Evolutionary conservation across 768 basidiomycete species (phyloP), one percentile per base, ranked within the genome.

Genomic region (Tylopilus intermedius): DNA sequence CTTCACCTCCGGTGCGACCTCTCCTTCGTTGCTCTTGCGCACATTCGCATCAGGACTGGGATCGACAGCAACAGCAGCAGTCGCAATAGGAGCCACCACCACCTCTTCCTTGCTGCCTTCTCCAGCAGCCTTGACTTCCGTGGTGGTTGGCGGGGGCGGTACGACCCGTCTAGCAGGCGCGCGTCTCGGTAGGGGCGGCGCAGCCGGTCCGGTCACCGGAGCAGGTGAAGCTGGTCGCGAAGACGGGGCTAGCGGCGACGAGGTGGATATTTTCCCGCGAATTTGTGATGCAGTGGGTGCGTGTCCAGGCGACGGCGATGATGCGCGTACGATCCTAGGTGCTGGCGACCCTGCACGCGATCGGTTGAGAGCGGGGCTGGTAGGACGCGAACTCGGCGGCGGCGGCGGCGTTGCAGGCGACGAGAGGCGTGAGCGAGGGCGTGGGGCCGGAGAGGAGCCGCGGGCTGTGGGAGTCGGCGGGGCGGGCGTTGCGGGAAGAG

Each of bases 181-280:
- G 42, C 86, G 73, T 39, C 83, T 75, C 0, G 86, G 86, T 22
- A 89, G 66, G 2, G 86, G 86, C 0, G 86, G 86, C 6, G 72
- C 70, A 1, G 58, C 54, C 2, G 56, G 50, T 14, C 59, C 59
- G 0, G 45, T 44, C 1, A 32, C 42, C 8, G 38, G 49, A 3
- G 63, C 70, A 44, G 79, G 76, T 4, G 76, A 75, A 11, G 62
- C 62, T 2, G 70, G 54, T 32, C 74, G 62, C 29, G 70, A 69
- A 3, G 71, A 64, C n/a, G 44, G 50, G 10, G 61, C 66, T 44
- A 74, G 55, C 0, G 66, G 70, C n/a, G 71, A 68, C 18, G 61
- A 47, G 10, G 22, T 22, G 2, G 58, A 38, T 22, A 35, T 13
- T 22, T 64, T 67, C 7, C 53, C 65, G 11, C 65, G 47, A 8